A percentile compares a stretch with the other conserved stretches of the same genome.
Evolutionary conservation across 2,329 filamentous ascomycete species (phyloP).

Genomic region (Aspergillus vadensis): DNA sequence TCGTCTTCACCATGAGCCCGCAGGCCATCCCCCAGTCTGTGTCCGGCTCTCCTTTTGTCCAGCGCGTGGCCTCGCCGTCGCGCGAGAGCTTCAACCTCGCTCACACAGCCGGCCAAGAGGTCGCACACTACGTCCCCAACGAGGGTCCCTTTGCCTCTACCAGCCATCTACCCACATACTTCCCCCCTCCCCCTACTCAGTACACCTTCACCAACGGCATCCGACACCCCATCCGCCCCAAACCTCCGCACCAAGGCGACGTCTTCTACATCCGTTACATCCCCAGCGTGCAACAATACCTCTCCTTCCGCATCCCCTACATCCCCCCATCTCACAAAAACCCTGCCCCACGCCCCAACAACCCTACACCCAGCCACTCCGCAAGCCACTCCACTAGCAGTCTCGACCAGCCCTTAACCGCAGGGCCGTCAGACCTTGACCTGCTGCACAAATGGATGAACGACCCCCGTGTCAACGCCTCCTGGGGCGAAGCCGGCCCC

Average conservation of each 20-base stretch:
- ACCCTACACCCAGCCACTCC: conserved; percentile 30
- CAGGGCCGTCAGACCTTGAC: conserved; percentile 59
- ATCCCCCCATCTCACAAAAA: conserved; percentile 57
- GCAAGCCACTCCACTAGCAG: conserved; percentile 38
- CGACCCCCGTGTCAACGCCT: conserved; percentile 76
- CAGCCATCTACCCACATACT: conserved; percentile 88
- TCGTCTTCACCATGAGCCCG: conserved; percentile 81
- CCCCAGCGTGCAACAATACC: conserved; percentile 76
- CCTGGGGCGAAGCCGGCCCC: conserved; percentile 73
- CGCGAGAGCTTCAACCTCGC: conserved; percentile 30
- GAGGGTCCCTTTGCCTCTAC: conserved; percentile 41
- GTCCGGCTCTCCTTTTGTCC: conserved; percentile 50
- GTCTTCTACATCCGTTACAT: conserved; percentile 88
- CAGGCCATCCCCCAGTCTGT: conserved; percentile 52
- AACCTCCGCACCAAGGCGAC: conserved; percentile 86
- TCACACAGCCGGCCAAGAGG: conserved; percentile 12
- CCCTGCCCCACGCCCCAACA: conserved; percentile 12
- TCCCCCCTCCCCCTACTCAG: conserved; percentile 78
- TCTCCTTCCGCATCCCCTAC: conserved; percentile 82
- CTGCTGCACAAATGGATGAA: conserved; percentile 88
- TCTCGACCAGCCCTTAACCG: conserved; percentile 45
- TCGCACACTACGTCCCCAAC: conserved; percentile 30
- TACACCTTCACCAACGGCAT: conserved; percentile 77
- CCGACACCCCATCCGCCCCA: conserved; percentile 83
- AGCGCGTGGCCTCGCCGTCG: conserved; percentile 55